Evolutionary conservation across 78 protist species (phyloP), one percentile per base, ranked within the genome.

Genomic region (Dictyostelium firmibasis): DNA sequence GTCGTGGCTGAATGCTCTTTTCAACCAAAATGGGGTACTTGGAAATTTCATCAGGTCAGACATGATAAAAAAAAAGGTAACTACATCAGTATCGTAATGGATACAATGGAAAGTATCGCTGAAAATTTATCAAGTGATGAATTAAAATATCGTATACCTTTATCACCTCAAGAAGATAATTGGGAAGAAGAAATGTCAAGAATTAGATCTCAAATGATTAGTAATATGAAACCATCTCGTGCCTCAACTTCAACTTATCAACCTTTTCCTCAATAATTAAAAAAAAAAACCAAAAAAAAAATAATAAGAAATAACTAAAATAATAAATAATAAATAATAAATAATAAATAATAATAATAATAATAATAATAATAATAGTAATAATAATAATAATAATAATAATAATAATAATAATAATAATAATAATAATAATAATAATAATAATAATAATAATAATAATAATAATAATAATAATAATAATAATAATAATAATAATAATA

Each of bases 31-130:
- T 29, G 8, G 33, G 96, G 96, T 3, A 72, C 23, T 35, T 92
- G 96, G 96, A 82, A 86, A 38, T 92, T 75, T 43, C 92, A 86
- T 77, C 47, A 47, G 36, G 82, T 85, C 29, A 35, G 96, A 44
- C 84, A 33, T 20, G 96, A 92, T 33, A 92, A 92, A 29, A 36
- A 36, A 41, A 75, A 81, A 20, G 91, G 85, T 11, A 92, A 92
- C 25, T 86, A 84, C 62, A 92, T 92, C 41, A 50, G 92, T 33
- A 85, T 92, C 41, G 91, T 92, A 33, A 74, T 92, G 81, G 96
- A 92, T 74, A 92, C 96, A 4, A 92, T 92, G 96, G 96, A 92
- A 41, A 79, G 86, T 4, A 92, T 92, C 27, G 81, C 86, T 43
- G 96, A 92, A 27, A 84, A 77, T n/a, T 47, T 92, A 36, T 43